A percentile compares a stretch with the other conserved stretches of the same genome.
phyloP scores from a whole-genome alignment of 805 yeast genomes.

The Suhomyces vadensis region DNA sequence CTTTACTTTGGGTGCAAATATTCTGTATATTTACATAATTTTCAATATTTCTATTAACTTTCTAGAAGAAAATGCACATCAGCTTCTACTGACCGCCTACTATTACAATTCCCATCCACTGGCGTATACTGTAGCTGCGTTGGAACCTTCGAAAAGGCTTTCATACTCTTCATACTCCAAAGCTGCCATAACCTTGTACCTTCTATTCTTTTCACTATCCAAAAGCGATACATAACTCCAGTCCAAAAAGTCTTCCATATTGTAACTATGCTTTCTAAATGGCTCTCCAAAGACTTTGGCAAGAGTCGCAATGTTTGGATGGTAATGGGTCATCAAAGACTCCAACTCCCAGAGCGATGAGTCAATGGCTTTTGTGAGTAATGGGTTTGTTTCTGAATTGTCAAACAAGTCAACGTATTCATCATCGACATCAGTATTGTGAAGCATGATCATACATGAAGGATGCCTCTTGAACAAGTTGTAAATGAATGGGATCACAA shows the following conservation, averaged over 20 bases:
- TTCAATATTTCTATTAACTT: too few species aligned
- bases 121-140: conserved; percentile 20
- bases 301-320: conserved; percentile 91
- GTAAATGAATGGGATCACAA: conserved; percentile 87
- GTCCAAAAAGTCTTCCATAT: conserved; percentile 91
- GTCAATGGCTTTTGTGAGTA: conserved; percentile 72
- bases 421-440: conserved; percentile 39
- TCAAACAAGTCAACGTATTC: conserved; percentile 65
- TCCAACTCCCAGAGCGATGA: conserved; percentile 94
- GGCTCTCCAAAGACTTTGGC: conserved; percentile 90
- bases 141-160: conserved; percentile 27
- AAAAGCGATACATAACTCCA: conserved; percentile 75
- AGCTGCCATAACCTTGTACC: conserved; percentile 70
- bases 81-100: too few species aligned
- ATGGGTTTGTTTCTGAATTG: conserved; percentile 66
- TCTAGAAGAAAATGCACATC: too few species aligned
- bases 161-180: conserved; percentile 68
- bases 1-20: too few species aligned
- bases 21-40: too few species aligned
- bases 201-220: conserved; percentile 63
- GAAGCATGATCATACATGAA: conserved; percentile 87
- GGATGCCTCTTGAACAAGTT: conserved; percentile 90
- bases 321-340: conserved; percentile 78
- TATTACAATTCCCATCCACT: conserved; percentile 30
- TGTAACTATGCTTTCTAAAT: conserved; percentile 80